A percentile compares a stretch with the other conserved stretches of the same genome.
phyloP scores from a whole-genome alignment of 2,329 filamentous ascomycete species.

The Tricladium varicosporioides region DNA sequence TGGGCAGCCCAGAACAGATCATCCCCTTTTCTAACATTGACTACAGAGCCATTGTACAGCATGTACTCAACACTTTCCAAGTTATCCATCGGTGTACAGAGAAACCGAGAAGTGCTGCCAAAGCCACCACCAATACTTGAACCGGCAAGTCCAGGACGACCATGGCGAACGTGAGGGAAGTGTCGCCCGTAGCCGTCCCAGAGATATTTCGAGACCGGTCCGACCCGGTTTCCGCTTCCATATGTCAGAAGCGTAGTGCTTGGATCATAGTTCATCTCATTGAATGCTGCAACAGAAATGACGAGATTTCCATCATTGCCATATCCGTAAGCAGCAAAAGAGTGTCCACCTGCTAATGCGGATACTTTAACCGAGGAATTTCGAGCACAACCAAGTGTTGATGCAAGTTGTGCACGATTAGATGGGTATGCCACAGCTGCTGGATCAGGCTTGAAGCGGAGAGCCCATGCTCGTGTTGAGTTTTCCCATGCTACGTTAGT shows the following conservation, averaged over 20 bases:
- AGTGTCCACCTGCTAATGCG: constrained; percentile 12
- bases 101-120: constrained; percentile 11
- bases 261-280: constrained; percentile 6
- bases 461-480: constrained; percentile 14
- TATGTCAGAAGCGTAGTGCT: constrained; percentile 9
- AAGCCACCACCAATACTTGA: constrained; percentile 17
- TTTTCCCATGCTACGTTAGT: constrained; percentile 5
- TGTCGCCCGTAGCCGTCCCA: constrained; percentile 14
- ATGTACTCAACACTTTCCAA: constrained; percentile 14
- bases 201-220: constrained; percentile 7
- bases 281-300: constrained; percentile 14
- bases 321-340: constrained; percentile 14
- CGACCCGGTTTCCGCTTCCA: constrained; percentile 14
- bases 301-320: constrained; percentile 15
- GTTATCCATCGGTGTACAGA: constrained; percentile 17
- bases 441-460: constrained; percentile 10
- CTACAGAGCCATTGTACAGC: constrained; percentile 16
- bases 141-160: constrained; percentile 11
- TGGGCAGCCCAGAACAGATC: constrained; percentile 16
- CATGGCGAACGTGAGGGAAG: constrained; percentile 17
- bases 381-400: constrained; percentile 10
- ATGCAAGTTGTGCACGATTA: constrained; percentile 6
- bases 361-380: constrained; percentile 11
- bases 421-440: constrained; percentile 9
- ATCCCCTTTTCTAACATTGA: constrained; percentile 4